Evolutionary conservation across 805 yeast species (phyloP).

Genomic region (Sungouiozyma ichnusensis): DNA sequence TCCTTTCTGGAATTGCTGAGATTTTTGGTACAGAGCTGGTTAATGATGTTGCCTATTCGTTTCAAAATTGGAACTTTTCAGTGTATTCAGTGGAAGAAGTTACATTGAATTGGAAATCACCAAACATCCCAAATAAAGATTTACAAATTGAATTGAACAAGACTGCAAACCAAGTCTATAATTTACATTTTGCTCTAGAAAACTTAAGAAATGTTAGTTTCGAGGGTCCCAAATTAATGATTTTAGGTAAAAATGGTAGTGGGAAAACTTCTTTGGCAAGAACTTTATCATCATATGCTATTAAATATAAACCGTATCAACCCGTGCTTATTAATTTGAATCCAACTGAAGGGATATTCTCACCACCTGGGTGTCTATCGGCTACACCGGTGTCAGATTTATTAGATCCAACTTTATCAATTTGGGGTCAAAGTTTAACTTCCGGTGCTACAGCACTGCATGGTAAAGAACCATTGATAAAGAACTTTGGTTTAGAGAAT

Average conservation of each 20-base stretch:
- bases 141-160: constrained; percentile 45
- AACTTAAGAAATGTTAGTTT: constrained; percentile 31
- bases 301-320: constrained; percentile 47
- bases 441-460: constrained; percentile 69
- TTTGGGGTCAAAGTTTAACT: constrained; percentile 70
- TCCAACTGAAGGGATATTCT: constrained; percentile 58
- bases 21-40: constrained; percentile 90
- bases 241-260: constrained; percentile 59
- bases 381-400: constrained; percentile 78
- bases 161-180: constrained; percentile 62
- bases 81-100: constrained; percentile 60
- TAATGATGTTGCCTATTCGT: constrained; percentile 48
- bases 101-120: constrained; percentile 37
- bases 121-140: constrained; percentile 24
- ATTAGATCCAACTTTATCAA: constrained; percentile 58
- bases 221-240: constrained; percentile 41
- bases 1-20: constrained; percentile 68
- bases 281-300: constrained; percentile 63
- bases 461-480: constrained; percentile 84
- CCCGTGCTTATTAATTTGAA: constrained; percentile 76
- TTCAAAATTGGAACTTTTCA: constrained; percentile 45
- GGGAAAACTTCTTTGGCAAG: constrained; percentile 77
- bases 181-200: constrained; percentile 69
- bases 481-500: constrained; percentile 62
- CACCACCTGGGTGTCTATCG: constrained; percentile 74